Evolutionary conservation across 2,329 filamentous ascomycete genomes (phyloP).

Genomic region (Alternaria ethzedia): DNA sequence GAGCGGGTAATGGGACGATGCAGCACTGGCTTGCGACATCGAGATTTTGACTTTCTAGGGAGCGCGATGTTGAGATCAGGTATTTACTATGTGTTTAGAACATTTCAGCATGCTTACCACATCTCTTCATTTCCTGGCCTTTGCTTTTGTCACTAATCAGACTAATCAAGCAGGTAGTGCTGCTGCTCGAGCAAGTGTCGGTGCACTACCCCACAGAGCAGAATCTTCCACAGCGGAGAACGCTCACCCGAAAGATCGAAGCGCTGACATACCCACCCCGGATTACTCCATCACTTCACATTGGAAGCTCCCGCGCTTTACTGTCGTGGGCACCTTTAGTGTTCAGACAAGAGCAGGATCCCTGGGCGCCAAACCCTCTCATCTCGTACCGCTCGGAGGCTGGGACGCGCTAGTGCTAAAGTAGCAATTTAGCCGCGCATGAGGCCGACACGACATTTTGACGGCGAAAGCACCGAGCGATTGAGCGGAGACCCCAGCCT

Average conservation of each 20-base stretch:
- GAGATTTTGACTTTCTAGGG: background rate
- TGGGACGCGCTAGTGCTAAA: background rate
- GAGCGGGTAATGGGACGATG: background rate
- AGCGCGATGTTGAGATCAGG: background rate
- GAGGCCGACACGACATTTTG: background rate
- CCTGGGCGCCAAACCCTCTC: constrained; percentile 8
- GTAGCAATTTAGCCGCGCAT: constrained; percentile 7
- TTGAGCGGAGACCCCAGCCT: constrained; percentile 7
- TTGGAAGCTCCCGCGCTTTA: background rate
- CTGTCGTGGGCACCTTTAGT: background rate
- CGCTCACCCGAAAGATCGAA: background rate
- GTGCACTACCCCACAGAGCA: background rate
- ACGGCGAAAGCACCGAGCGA: constrained; percentile 5
- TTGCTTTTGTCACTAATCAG: background rate
- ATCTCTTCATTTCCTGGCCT: background rate
- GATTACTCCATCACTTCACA: background rate
- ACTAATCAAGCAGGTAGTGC: background rate
- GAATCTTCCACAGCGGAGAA: background rate
- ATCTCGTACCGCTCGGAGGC: background rate
- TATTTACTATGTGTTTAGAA: background rate
- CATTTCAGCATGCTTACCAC: background rate
- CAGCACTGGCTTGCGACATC: background rate
- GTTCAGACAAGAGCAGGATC: background rate
- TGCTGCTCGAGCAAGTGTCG: background rate
- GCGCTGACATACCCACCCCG: background rate